Conservation (phyloP, 768 basidiomycete species). For the Termitomyces sp. region DNA sequence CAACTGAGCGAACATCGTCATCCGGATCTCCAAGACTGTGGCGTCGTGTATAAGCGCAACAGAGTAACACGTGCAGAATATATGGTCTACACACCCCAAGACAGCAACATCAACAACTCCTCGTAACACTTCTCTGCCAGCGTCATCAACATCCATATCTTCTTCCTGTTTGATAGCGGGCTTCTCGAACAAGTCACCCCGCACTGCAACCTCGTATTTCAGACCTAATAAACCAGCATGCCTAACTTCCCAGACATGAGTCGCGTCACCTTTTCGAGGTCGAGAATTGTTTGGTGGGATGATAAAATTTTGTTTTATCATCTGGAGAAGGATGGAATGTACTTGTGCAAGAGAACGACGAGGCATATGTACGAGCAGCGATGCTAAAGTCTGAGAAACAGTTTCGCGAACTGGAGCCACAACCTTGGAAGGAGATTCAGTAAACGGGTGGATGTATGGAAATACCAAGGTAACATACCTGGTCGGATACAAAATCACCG, state of each 20-base stretch:
- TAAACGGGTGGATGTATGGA: background rate
- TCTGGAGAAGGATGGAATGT: slow-evolving; percentile 79
- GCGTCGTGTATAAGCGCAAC: slow-evolving; percentile 2
- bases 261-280: slow-evolving; percentile 30
- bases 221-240: slow-evolving; percentile 97
- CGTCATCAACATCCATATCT: slow-evolving; percentile 31
- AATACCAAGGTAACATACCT: slow-evolving; percentile 31
- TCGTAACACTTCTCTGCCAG: slow-evolving; percentile 57
- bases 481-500: slow-evolving; percentile 95
- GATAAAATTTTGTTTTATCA: slow-evolving; percentile 88
- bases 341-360: slow-evolving; percentile 74
- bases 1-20: slow-evolving; percentile 95
- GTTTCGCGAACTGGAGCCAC: slow-evolving; percentile 97
- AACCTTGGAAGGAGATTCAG: slow-evolving; percentile 38
- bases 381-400: slow-evolving; percentile 90
- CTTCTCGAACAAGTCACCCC: slow-evolving; percentile 73
- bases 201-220: slow-evolving; percentile 96
- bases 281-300: slow-evolving; percentile 33
- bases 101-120: slow-evolving; percentile 90
- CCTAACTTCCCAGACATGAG: slow-evolving; percentile 92
- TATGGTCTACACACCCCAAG: slow-evolving; percentile 63
- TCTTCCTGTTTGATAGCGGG: slow-evolving; percentile 28
- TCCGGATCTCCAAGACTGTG: slow-evolving; percentile 82
- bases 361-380: slow-evolving; percentile 86
- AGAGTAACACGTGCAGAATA: background rate